These are phyloP conservation scores for Arabis alpina DNA, from an alignment of 345 rosid genomes.

Conservation along the genomic window DNA sequence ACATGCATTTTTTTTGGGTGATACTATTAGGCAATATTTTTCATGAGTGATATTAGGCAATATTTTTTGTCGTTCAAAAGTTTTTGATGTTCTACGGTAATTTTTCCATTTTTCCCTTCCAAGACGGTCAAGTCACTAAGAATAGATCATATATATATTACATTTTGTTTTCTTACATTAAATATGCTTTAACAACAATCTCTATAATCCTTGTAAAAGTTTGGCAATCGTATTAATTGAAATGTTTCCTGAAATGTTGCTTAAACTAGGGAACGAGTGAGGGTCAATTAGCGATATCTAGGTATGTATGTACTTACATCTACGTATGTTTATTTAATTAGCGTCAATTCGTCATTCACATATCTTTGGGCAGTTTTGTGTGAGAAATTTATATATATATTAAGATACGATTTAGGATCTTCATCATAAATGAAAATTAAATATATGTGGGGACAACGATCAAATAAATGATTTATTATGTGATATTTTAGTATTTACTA, in stretches of 20 bases:
- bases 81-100: too few species aligned
- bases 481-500: constrained; percentile 13
- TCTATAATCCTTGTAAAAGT: neutral
- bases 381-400: neutral
- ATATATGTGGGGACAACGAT: constrained; percentile 20
- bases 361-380: too few species aligned
- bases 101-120: too few species aligned
- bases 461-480: neutral
- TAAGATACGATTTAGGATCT: constrained; percentile 26
- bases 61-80: too few species aligned
- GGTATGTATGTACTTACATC: too few species aligned
- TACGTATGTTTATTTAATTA: too few species aligned
- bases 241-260: neutral
- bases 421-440: constrained; percentile 21
- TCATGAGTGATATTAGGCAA: neutral
- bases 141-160: too few species aligned
- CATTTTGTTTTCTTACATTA: too few species aligned
- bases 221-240: neutral
- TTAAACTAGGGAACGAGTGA: constrained; percentile 2
- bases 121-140: too few species aligned
- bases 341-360: too few species aligned
- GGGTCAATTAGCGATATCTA: neutral
- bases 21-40: neutral
- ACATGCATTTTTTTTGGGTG: constrained; percentile 16
- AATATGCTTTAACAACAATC: neutral